Conservation (phyloP, 495 filamentous ascomycete genomes). For the Lepidopterella palustris region DNA sequence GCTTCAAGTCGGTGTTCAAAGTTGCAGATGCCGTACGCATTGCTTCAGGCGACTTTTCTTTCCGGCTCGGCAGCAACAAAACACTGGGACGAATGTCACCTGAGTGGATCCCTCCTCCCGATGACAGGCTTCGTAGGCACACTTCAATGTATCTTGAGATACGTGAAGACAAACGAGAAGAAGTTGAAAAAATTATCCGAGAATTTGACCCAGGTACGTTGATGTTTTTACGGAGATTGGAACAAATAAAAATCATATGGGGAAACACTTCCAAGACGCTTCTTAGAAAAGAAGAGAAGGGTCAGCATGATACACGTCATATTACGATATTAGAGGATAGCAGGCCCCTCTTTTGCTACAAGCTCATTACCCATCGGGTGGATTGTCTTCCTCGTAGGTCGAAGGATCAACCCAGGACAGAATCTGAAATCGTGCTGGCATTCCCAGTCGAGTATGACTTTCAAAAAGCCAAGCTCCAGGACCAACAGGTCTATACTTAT, state of each 20-base stretch:
- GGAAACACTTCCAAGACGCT: too few relatives aligned
- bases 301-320: not conserved
- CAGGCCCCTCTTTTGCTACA: not conserved
- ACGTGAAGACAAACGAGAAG: not conserved
- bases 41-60: conserved; percentile 9
- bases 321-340: not conserved
- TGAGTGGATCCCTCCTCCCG: not conserved
- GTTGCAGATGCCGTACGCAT: conserved; percentile 18
- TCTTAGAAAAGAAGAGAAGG: not conserved
- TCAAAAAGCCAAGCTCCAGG: not conserved
- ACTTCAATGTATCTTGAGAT: conserved; percentile 12
- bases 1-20: conserved; percentile 27
- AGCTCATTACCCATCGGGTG: not conserved
- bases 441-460: not conserved
- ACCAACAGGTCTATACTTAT: not conserved
- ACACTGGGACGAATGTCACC: conserved; percentile 15
- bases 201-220: too few relatives aligned
- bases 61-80: conserved; percentile 16
- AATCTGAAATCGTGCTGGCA: not conserved
- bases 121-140: not conserved
- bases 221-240: too few relatives aligned
- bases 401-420: not conserved
- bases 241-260: too few relatives aligned
- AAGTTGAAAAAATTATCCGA: not conserved
- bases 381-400: not conserved